Evolutionary conservation across 2,329 filamentous ascomycete species (phyloP), one percentile per base, ranked within the genome.

Genomic region (Claviceps africana): DNA sequence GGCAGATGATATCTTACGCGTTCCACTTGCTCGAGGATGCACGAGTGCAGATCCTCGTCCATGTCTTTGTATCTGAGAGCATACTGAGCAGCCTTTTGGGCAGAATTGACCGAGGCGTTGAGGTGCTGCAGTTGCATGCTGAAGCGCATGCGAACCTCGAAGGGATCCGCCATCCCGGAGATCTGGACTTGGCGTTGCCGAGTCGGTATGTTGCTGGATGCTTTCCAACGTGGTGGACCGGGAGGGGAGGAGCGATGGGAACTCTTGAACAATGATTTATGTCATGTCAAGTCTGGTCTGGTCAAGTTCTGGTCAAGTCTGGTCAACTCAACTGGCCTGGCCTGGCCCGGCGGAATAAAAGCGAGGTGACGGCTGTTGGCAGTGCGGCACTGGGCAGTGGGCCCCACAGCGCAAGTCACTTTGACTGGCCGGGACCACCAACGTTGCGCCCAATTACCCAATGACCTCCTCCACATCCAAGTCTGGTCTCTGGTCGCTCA

Each of bases 121-220:
- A 98, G 81, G 65, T 93, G 87, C 59, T 94, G 85, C 25, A 98
- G 80, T 66, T 93, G 86, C 50, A 79, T 79, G 51, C 88, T 96
- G 75, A 98, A 98, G 70, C 89, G 89, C 80, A 98, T 90, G 65
- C 93, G 90, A 61, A 97, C 91, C 74, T 97, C 93, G 69, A 98
- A 98, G 6, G 94, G 93, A 70, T 98, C 90, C 48, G 76, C 71
- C 76, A 80, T 81, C 30, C 35, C 31, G 19, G 30, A 15, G 25
- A 4, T 33, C 28, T 21, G 43, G 47, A 53, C 15, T 19, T 43
- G 3, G 15, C 21, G 17, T 28, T 48, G 47, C 21, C 33, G 40
- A 21, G 17, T 48, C 17, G 8, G 22, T 35, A 28, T 19, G 17
- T 48, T 13, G 22, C 39, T 19, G 4, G 39, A 42, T 42, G n/a